A percentile compares a stretch with the other conserved stretches of the same genome.
phyloP scores from a whole-genome alignment of 129 eudicot species.

The Flaveria brownii region DNA sequence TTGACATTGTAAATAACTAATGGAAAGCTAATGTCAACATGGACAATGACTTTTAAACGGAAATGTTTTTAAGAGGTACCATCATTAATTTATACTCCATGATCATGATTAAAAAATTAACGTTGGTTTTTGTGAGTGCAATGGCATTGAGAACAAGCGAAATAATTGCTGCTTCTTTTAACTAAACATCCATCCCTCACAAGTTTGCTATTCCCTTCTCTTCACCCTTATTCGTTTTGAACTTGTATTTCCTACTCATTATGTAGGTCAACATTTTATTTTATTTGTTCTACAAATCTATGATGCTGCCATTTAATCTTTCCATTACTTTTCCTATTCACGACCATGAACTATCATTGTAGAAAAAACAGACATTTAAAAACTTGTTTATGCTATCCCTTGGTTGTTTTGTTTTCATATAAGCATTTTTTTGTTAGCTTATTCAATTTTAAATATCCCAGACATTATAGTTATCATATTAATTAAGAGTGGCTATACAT shows the following conservation, averaged over 20 bases:
- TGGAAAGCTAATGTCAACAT: not conserved
- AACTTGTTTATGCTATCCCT: not conserved
- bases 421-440: not conserved
- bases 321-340: not conserved
- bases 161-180: not conserved
- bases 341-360: not conserved
- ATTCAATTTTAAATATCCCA: not conserved
- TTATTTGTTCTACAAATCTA: not conserved
- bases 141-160: not conserved
- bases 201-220: not conserved
- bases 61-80: not conserved
- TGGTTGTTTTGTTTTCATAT: conserved; percentile 16
- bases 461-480: conserved; percentile 9
- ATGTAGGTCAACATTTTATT: not conserved
- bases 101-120: not conserved
- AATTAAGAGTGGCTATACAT: not conserved
- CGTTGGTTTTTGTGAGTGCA: not conserved
- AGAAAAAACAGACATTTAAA: not conserved
- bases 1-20: not conserved
- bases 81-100: not conserved
- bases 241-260: not conserved
- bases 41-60: not conserved
- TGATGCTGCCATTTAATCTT: conserved; percentile 2
- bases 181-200: not conserved
- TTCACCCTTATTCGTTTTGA: not conserved